Conservation (phyloP, 1,284 basidiomycete species). For the Neonothopanus nambi region DNA sequence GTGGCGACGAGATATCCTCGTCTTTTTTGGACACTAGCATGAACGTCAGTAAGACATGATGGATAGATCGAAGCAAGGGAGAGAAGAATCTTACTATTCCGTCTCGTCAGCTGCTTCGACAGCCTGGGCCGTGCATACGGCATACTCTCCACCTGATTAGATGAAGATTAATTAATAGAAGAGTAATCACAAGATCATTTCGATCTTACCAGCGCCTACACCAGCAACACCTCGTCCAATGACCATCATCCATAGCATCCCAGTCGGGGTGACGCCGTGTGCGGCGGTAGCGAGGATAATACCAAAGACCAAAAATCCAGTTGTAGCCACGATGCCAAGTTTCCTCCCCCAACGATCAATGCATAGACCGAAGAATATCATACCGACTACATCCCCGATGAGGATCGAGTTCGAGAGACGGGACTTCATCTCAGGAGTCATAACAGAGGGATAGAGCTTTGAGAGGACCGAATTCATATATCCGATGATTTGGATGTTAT, state of each 20-base stretch:
- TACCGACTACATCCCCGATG: constrained; percentile 9
- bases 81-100: no score
- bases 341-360: constrained; percentile 10
- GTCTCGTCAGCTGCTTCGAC: no score
- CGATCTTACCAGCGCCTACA: constrained; percentile 2
- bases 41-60: no score
- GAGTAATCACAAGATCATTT: neutral
- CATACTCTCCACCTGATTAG: no score
- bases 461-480: constrained; percentile 1
- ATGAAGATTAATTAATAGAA: neutral
- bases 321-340: constrained; percentile 3
- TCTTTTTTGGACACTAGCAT: no score
- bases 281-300: constrained; percentile 9
- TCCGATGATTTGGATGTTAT: no score
- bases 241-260: constrained; percentile 10
- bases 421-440: constrained; percentile 6
- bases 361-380: constrained; percentile 9
- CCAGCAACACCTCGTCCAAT: constrained; percentile 5
- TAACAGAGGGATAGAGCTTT: constrained; percentile 2
- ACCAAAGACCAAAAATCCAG: constrained; percentile 4
- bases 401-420: constrained; percentile 7
- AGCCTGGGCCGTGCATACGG: no score
- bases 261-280: constrained; percentile 1
- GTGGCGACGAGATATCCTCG: no score
- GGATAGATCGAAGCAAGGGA: no score